Base-by-base conservation (phyloP, 148 eudicot species). In the Cornus suecica region DNA sequence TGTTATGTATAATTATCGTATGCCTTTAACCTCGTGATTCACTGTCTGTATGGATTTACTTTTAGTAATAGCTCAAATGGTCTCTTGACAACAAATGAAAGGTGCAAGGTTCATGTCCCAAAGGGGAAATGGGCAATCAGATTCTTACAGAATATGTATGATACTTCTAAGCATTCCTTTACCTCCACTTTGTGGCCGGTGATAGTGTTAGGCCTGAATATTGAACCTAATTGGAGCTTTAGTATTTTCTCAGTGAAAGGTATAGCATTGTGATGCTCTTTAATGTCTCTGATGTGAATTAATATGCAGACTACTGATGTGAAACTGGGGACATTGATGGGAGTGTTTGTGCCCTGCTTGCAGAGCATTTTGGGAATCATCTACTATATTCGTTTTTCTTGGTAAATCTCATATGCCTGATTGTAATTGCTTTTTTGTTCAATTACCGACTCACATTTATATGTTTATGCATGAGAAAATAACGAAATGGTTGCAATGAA, bases 301-400 rank as follows among this genome's bases (percentile, higher is more conserved):
- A 42, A 26, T 77, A 71, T 84, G 76, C 94, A 96, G 99, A 65
- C 64, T 76, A 48, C 84, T 71, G 85, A 83, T 51, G 60, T 88
- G 74, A 93, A 96, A 85, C 71, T 85, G 75, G 99, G 99, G 71
- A 96, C 99, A 66, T 76, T 88, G 89, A 93, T 93, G 98, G 99
- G 99, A 64, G 99, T 96, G 61, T 96, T 96, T 75, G 81, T 96
- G 75, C 99, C 99, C 29, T 96, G 99, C 81, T 80, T 96, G 86
- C 99, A 96, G 78, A 96, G 90, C 82, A 96, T 96, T 70, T 77
- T 96, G 85, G 99, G 99, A 63, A 96, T 93, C 73, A 96, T 96
- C 84, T 96, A 96, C 81, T 96, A 88, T 73, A 96, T 96, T 78
- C 89, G 99, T 65, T 96, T 96, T 84, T 84, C 98, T 54, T 96